These are phyloP conservation scores for Agaricales sp. DNA, from an alignment of 1,284 basidiomycete genomes.

Conservation along the genomic window DNA sequence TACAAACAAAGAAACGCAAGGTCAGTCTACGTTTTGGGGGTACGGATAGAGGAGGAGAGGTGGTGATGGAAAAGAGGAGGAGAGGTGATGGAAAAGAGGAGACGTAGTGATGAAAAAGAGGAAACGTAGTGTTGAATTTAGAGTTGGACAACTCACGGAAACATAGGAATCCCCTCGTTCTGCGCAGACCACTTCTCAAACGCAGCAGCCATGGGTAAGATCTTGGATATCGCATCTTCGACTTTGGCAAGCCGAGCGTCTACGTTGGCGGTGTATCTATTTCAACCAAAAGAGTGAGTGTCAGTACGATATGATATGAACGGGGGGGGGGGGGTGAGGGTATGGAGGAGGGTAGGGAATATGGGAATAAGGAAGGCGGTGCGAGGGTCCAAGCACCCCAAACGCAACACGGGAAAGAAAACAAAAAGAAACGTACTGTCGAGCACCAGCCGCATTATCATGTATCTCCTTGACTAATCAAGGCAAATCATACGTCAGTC, in stretches of 20 bases:
- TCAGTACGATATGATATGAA: conserved; percentile 1
- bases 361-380: background rate
- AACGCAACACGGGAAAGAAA: background rate
- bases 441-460: conserved; percentile 14
- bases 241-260: conserved; percentile 12
- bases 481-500: background rate
- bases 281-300: background rate
- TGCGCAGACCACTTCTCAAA: conserved; percentile 11
- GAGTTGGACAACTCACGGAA: conserved; percentile 11
- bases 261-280: conserved; percentile 10
- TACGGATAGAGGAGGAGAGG: background rate
- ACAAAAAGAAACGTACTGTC: conserved; percentile 10
- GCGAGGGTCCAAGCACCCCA: background rate
- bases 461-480: conserved; percentile 13
- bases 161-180: conserved; percentile 5
- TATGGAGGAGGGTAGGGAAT: background rate
- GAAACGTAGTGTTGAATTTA: too few species aligned
- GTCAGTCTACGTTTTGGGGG: too few species aligned
- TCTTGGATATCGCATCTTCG: conserved; percentile 11
- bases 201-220: conserved; percentile 13
- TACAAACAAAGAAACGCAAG: too few species aligned
- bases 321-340: too few species aligned
- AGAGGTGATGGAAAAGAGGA: too few species aligned
- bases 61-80: background rate
- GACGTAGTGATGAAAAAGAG: too few species aligned